Conservation (phyloP, 1,284 basidiomycete species). For the Leccinum fallax region DNA sequence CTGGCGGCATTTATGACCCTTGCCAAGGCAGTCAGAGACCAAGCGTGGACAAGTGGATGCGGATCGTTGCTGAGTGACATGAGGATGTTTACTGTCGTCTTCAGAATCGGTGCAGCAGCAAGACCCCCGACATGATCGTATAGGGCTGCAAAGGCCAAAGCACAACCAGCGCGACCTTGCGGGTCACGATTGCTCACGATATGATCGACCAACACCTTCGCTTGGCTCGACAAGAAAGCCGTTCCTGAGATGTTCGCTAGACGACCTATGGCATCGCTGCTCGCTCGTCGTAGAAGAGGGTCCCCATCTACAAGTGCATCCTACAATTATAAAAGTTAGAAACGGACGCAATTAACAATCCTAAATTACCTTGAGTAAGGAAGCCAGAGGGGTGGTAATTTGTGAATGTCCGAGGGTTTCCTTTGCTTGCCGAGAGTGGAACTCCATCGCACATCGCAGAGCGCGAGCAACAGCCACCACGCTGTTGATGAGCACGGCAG, state of each 20-base stretch:
- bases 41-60: constrained; percentile 95
- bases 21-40: constrained; percentile 85
- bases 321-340: constrained; percentile 39
- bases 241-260: constrained; percentile 85
- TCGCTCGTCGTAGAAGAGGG: constrained; percentile 71
- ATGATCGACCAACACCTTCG: constrained; percentile 92
- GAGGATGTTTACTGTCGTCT: constrained; percentile 94
- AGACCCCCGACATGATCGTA: constrained; percentile 93
- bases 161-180: constrained; percentile 91
- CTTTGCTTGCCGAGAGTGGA: constrained; percentile 55
- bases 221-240: constrained; percentile 84
- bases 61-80: constrained; percentile 97
- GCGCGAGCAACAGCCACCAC: constrained; percentile 81
- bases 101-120: constrained; percentile 90
- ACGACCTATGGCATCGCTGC: constrained; percentile 91
- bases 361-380: constrained; percentile 74
- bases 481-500: constrained; percentile 85
- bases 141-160: constrained; percentile 91
- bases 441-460: constrained; percentile 61
- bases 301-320: constrained; percentile 86
- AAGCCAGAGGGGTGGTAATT: constrained; percentile 69
- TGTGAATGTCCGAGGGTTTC: constrained; percentile 73
- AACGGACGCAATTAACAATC: not conserved
- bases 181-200: constrained; percentile 98
- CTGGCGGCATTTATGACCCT: constrained; percentile 92